Evolutionary conservation across 179 eudicot genomes (phyloP), one percentile per base, ranked within the genome.

Genomic region (Sideroxylon spinosum): DNA sequence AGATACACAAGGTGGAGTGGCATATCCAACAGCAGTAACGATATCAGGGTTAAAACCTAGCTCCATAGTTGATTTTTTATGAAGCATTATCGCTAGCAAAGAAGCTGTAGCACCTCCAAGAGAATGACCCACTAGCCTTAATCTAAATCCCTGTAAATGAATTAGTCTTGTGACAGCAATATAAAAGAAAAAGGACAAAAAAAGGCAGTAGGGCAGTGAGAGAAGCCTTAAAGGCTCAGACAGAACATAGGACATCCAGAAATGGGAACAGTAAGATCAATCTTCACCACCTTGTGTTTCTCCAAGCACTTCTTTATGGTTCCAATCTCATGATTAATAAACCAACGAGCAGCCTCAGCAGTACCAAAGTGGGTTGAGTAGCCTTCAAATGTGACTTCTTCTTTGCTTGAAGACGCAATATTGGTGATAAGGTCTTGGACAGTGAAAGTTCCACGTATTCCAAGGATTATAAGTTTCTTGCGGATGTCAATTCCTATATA

Each of bases 271-370:
- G 23, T 16, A 19, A 10, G 10, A 5, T 49, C 44, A 61, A 68
- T 28, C 49, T 82, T 80, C 69, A 71, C 64, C 84, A 95, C 99
- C 99, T 95, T 75, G 7, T 95, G 90, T 76, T 89, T 82, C 67
- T 88, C 85, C 81, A 95, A 84, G 81, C 86, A 91, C 85, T 82
- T 88, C 84, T 86, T 88, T 84, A 95, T 86, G 71, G 93, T 89
- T 71, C 82, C 91, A 83, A 93, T 82, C 83, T 95, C 99, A 88
- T 95, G 93, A 69, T 74, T 80, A 32, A 95, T 85, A 89, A 95
- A 95, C 98, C 98, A 95, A 69, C 97, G 92, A 83, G 99, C 99
- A 84, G 99, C 97, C 86, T 95, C 98, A 48, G 95, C 97, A 37
- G 93, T 89, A 76, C 99, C 98, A 85, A 95, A 95, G 88, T 95